Evolutionary conservation across 1,284 basidiomycete genomes (phyloP).

Genomic region (Phaffia rhodozyma): DNA sequence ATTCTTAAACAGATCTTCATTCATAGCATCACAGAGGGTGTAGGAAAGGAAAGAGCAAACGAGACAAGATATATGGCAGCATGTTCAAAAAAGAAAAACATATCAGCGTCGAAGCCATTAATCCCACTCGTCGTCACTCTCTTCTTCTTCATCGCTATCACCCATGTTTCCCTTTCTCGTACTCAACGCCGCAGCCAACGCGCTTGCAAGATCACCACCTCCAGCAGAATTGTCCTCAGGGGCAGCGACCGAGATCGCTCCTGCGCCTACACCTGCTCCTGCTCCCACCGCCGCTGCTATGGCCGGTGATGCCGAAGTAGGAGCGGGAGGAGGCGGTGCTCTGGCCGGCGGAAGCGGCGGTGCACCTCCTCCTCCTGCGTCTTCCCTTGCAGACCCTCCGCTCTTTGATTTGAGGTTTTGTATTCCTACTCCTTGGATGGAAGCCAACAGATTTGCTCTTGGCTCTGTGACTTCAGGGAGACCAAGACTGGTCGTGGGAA

Average conservation of each 20-base stretch:
- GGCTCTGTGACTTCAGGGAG: constrained; percentile 34
- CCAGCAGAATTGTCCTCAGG: constrained; percentile 24
- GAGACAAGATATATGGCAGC: too few species aligned
- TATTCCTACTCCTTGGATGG: constrained; percentile 57
- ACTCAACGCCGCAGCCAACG: constrained; percentile 52
- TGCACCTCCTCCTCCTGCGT: neutral
- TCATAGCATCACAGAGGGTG: too few species aligned
- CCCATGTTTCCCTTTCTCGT: constrained; percentile 81
- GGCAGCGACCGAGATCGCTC: constrained; percentile 18
- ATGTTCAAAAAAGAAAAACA: too few species aligned
- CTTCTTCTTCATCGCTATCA: constrained; percentile 79
- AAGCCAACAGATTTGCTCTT: constrained; percentile 51
- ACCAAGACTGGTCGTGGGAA: constrained; percentile 42
- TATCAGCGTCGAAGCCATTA: constrained; percentile 16
- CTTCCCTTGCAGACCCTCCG: constrained; percentile 17
- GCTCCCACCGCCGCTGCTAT: too few species aligned
- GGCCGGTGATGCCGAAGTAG: too few species aligned
- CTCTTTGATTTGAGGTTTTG: constrained; percentile 61
- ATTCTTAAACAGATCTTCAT: too few species aligned
- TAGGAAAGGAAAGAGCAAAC: too few species aligned
- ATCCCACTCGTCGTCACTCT: constrained; percentile 81
- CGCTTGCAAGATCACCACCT: constrained; percentile 49
- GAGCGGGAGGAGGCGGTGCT: constrained; percentile 31
- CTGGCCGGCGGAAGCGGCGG: constrained; percentile 8
- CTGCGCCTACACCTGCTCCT: constrained; percentile 26